Evolutionary conservation across 495 filamentous ascomycete genomes (phyloP).

Genomic region (Penicillium bialowiezense): DNA sequence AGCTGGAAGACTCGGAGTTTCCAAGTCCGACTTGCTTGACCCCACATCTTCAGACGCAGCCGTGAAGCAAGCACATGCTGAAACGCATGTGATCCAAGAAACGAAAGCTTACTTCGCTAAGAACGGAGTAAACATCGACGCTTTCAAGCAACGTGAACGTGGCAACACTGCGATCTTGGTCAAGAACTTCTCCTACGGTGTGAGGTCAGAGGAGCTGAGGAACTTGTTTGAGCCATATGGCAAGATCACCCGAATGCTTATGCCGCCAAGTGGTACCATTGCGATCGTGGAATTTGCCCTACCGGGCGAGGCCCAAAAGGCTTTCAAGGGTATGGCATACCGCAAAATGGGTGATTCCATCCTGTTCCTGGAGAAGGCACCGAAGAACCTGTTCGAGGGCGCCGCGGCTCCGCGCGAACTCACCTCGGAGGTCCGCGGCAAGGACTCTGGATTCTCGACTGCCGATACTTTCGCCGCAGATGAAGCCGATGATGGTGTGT

Average conservation of each 20-base stretch:
- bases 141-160: constrained; percentile 78
- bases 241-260: constrained; percentile 69
- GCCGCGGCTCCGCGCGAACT: constrained; percentile 24
- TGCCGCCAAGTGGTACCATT: constrained; percentile 90
- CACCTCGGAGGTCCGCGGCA: constrained; percentile 36
- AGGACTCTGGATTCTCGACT: constrained; percentile 50
- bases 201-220: constrained; percentile 55
- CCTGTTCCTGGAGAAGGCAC: constrained; percentile 90
- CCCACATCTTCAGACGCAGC: constrained; percentile 91
- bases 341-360: constrained; percentile 87
- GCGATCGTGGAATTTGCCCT: constrained; percentile 86
- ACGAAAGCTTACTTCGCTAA: constrained; percentile 85
- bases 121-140: constrained; percentile 85
- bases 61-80: constrained; percentile 93
- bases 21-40: constrained; percentile 87
- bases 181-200: constrained; percentile 90
- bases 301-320: constrained; percentile 71
- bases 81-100: constrained; percentile 94
- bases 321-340: constrained; percentile 81
- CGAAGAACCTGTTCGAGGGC: constrained; percentile 71
- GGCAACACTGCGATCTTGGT: constrained; percentile 87
- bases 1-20: constrained; percentile 78
- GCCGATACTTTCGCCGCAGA: constrained; percentile 55
- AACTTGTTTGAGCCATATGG: constrained; percentile 56
- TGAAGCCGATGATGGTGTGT: constrained; percentile 46